Evolutionary conservation across 1,139 yeast species (phyloP), one percentile per base, ranked within the genome.

Genomic region (Candida glucosophila): DNA sequence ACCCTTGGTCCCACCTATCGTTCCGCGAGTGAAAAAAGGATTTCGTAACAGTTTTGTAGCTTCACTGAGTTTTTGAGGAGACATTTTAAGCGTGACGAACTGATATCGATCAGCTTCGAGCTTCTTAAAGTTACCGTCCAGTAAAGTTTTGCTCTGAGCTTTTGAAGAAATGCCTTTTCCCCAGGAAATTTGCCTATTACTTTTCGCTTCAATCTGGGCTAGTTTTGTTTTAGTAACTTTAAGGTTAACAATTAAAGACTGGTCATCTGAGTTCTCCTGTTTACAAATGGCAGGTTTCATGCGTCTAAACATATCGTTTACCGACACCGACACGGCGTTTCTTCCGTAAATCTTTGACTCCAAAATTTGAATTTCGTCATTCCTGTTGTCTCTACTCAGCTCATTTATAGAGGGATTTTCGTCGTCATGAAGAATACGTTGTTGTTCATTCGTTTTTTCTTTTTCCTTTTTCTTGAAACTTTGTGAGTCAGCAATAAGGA

Each of bases 21-120:
- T 49, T 3, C 57, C 58, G 31, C 43, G 44, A 1, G 60, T 44
- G 26, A 45, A 48, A 12, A 58, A 43, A 1, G 65, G 62, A 27
- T 52, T 57, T 15, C 49, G 53, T 22, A 36, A 43, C n/a, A n/a
- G n/a, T 24, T 33, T 35, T 24, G 53, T 47, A 14, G 56, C 46
- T 19, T 46, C 46, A n/a, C 40, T 36, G 22, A 61, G 41, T 4
- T 39, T 43, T 1, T 27, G 39, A 3, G 56, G 40, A 22, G 43
- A 37, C 3, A 60, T 28, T 25, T 48, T 50, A 9, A 62, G 40
- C 0, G 53, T 49, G 1, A 60, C 55, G 10, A 41, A 28, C 12
- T 33, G 29, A 26, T 15, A 24, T 4, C 8, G 16, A 25, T 17
- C 17, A 19, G 22, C 5, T 14, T 12, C 7, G 17, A n/a, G 20